Evolutionary conservation across 257 asterid genomes (phyloP).

Genomic region (Agastache rugosa): DNA sequence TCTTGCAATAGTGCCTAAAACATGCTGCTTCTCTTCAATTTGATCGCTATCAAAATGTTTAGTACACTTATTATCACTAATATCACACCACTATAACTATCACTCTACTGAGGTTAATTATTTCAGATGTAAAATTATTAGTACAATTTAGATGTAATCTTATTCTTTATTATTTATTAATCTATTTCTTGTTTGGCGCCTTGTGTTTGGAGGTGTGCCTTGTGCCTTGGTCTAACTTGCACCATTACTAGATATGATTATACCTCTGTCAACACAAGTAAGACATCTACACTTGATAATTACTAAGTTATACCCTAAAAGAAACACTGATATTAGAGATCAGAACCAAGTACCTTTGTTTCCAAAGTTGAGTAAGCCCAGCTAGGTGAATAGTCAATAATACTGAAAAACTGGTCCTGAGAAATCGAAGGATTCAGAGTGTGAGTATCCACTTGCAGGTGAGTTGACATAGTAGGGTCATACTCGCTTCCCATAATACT

Average conservation of each 20-base stretch:
- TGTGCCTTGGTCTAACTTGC: background rate
- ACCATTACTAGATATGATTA: background rate
- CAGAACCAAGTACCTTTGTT: slow-evolving; percentile 60
- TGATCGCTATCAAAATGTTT: too few species aligned
- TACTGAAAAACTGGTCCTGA: slow-evolving; percentile 84
- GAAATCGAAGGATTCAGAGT: slow-evolving; percentile 77
- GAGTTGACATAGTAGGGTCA: slow-evolving; percentile 64
- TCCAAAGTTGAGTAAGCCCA: slow-evolving; percentile 73
- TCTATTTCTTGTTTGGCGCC: background rate
- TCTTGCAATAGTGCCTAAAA: too few species aligned
- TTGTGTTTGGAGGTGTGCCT: slow-evolving; percentile 4
- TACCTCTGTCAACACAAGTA: slow-evolving; percentile 20
- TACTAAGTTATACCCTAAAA: slow-evolving; percentile 17
- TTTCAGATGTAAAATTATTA: background rate
- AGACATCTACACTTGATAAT: background rate
- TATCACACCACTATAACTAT: background rate
- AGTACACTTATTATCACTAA: background rate
- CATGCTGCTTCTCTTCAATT: too few species aligned
- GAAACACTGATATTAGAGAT: background rate
- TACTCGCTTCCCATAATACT: slow-evolving; percentile 64
- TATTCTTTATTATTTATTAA: background rate
- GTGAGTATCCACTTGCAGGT: slow-evolving; percentile 66
- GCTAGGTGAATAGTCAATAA: slow-evolving; percentile 72
- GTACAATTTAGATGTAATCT: background rate
- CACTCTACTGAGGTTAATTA: background rate